Evolutionary conservation across 495 filamentous ascomycete genomes (phyloP).

Genomic region (Penicillium cataractarum): DNA sequence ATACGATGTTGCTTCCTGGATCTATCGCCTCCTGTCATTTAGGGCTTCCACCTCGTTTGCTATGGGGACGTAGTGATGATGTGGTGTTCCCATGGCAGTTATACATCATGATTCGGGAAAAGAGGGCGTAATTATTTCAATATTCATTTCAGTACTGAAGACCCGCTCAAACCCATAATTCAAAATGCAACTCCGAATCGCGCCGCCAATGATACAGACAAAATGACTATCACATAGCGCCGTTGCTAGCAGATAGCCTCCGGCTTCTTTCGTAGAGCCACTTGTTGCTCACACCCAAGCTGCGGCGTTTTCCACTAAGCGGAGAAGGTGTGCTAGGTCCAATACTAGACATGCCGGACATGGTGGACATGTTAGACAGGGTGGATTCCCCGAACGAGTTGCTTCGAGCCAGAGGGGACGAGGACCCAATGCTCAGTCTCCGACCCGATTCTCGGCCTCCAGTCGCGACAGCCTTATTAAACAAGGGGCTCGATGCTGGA

Average conservation of each 20-base stretch:
- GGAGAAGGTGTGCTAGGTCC: slow-evolving; percentile 66
- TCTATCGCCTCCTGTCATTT: neutral
- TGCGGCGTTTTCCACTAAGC: slow-evolving; percentile 62
- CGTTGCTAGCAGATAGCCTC: slow-evolving; percentile 48
- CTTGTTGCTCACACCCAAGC: slow-evolving; percentile 77
- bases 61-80: neutral
- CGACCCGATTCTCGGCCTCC: slow-evolving; percentile 54
- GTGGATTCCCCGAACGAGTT: slow-evolving; percentile 50
- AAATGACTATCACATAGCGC: slow-evolving; percentile 33
- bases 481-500: slow-evolving; percentile 62
- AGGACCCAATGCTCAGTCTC: slow-evolving; percentile 64
- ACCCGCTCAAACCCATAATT: slow-evolving; percentile 12
- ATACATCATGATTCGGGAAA: neutral
- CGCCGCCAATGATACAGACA: slow-evolving; percentile 18
- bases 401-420: slow-evolving; percentile 44
- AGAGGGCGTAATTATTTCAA: slow-evolving; percentile 11
- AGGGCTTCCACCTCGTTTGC: no score
- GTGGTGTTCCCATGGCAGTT: neutral
- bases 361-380: neutral
- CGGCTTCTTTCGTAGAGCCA: slow-evolving; percentile 85
- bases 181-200: slow-evolving; percentile 17
- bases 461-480: slow-evolving; percentile 66
- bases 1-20: no score
- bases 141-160: slow-evolving; percentile 9
- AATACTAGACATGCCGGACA: slow-evolving; percentile 19